Percentiles rank a stretch among this genome's conserved stretches.
Conservation (phyloP, 805 yeast genomes). For the Zygosaccharomyces bailii region DNA sequence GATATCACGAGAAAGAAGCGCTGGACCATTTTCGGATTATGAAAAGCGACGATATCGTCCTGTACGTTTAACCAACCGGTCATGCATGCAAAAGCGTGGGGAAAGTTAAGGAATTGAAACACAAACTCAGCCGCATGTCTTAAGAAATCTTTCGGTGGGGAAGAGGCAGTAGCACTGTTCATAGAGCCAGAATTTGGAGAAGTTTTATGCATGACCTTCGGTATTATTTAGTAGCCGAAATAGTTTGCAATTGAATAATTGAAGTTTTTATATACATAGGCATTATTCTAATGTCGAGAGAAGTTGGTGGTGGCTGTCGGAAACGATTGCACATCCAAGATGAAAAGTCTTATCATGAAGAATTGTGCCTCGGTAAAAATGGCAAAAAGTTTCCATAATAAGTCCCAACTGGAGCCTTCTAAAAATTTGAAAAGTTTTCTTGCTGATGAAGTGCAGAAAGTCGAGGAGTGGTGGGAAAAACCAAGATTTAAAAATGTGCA, state of each 20-base stretch:
- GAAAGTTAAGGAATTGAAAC: too few relatives aligned
- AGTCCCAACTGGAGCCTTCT: background rate
- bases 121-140: background rate
- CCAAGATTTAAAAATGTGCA: constrained; percentile 46
- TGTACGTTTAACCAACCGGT: constrained; percentile 12
- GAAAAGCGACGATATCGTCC: constrained; percentile 20
- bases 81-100: background rate
- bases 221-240: too few relatives aligned
- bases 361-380: background rate
- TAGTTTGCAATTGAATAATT: too few relatives aligned
- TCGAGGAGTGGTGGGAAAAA: constrained; percentile 49
- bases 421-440: constrained; percentile 34
- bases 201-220: too few relatives aligned
- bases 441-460: constrained; percentile 34
- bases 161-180: too few relatives aligned
- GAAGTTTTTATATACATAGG: too few relatives aligned
- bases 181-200: too few relatives aligned
- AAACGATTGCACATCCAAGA: too few relatives aligned
- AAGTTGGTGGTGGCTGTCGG: too few relatives aligned
- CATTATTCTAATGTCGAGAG: too few relatives aligned
- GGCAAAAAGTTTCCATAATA: background rate
- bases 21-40: constrained; percentile 9
- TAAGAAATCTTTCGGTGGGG: background rate
- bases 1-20: constrained; percentile 7
- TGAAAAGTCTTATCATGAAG: background rate